Evolutionary conservation across 2,329 filamentous ascomycete genomes (phyloP).

Genomic region (Epichloe brachyelytri): DNA sequence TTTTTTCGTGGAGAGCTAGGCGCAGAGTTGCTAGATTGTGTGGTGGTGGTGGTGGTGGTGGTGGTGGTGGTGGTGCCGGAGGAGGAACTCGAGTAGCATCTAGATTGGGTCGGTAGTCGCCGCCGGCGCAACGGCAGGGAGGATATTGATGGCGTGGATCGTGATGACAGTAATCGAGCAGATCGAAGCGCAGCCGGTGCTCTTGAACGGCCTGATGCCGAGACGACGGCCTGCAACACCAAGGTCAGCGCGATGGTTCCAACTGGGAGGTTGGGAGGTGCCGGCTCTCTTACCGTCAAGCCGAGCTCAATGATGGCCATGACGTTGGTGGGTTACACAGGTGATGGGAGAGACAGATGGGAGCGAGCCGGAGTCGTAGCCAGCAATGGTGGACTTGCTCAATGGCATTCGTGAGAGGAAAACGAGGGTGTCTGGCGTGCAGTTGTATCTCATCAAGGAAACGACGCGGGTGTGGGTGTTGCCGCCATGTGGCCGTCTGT

Average conservation of each 20-base stretch:
- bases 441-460: too few species aligned
- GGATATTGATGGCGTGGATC: conserved; percentile 4
- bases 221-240: background rate
- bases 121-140: conserved; percentile 4
- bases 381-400: too few species aligned
- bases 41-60: background rate
- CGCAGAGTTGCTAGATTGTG: conserved; percentile 8
- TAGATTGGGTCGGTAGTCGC: background rate
- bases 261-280: background rate
- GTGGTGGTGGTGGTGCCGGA: background rate
- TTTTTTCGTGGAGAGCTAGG: conserved; percentile 5
- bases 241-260: background rate
- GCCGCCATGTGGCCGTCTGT: too few species aligned
- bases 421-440: too few species aligned
- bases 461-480: too few species aligned
- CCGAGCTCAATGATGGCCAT: conserved; percentile 7
- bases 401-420: too few species aligned
- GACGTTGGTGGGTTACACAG: background rate
- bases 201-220: conserved; percentile 8
- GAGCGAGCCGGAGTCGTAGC: background rate
- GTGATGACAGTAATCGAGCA: conserved; percentile 6
- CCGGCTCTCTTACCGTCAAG: conserved; percentile 3
- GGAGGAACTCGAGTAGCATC: conserved; percentile 4
- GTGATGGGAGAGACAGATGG: too few species aligned
- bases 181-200: conserved; percentile 12